Base-by-base conservation (phyloP, 192 early-diverging fungal genomes). In the Pilobolus umbonatus region DNA sequence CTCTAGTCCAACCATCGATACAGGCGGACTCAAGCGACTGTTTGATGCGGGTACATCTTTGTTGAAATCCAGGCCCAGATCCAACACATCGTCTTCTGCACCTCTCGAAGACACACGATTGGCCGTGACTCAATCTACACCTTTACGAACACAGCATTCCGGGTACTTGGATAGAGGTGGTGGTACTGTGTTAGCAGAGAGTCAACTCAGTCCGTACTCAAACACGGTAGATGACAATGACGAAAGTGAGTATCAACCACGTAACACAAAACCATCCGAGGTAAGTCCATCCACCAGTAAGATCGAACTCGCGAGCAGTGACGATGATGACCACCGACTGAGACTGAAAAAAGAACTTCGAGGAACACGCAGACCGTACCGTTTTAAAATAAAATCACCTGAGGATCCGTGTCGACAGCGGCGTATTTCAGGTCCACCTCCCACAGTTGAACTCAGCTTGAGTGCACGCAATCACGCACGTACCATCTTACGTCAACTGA, bases 401-500 rank as follows among this genome's bases (percentile, higher is more conserved):
- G 15, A 17, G 0, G 5, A 17, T 38, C 14, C 61, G 8, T 40
- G 36, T 43, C 61, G 65, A 22, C 75, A 64, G 49, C 62, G 29
- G 38, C 66, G 52, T 53, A 61, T 68, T 31, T 67, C 58, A 26
- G 63, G 53, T 50, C 51, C 53, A 24, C 68, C 67, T 6, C 45
- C 56, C 3, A 77, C 64, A 12, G 59, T 74, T 2, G 84, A 83
- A 44, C 72, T 91, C 10, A 89, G 86, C 65, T 64, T 68, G 0
- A 80, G 74, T 34, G 88, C 90, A 5, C 62, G 81, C 6, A 62
- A 74, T 29, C 93, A 96, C 45, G 72, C 91, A 71, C 76, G 74
- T 2, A 69, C 62, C 21, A 75, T 94, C 26, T 72, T 93, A 14
- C 69, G 81, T 6, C 89, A 95, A 73, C 71, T 88, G 6, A 71